Base-by-base conservation (phyloP, 805 yeast genomes). In the Kodamaea nitidulidarum region DNA sequence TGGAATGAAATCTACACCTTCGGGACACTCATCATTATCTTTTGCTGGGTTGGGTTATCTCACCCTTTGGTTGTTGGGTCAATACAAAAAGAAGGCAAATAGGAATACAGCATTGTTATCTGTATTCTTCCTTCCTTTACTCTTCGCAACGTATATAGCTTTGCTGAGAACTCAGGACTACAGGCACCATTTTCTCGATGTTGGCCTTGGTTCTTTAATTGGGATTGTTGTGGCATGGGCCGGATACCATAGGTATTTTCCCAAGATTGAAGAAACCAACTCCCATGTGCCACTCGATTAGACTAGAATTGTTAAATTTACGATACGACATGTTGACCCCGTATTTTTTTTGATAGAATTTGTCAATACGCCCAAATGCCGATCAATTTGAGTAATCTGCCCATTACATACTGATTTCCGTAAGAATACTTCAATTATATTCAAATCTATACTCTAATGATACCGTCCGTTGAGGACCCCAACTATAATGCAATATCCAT, bases 1-100 rank as follows among this genome's bases (percentile, higher is more conserved):
- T 46, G 83, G 82, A 2, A 68, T 74, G 67, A 65, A 76, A 44
- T 67, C 76, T 18, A 71, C 79, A 5, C 83, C 83, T 1, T 72
- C 78, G 6, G 83, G 83, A 16, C 83, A 77, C 48, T 61, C 77
- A 7, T 65, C 78, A 2, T 62, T 70, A 28, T 65, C 80, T n/a
- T 78, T 77, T 51, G 58, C 73, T 11, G 76, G 78, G 1, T 58
- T 76, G 38, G 55, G 64, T 7, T 77, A 59, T 54, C 59, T 77
- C 36, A 47, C 74, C 9, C 52, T 76, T 24, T 76, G 77, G 76
- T 45, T 73, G 3, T 54, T 55, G 26, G 76, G 75, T n/a, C 76
- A 73, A 48, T 56, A 61, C 30, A 42, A 42, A 21, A 45, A 52
- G 21, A 37, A 42, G 28, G 27, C 33, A 15, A 32, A 9, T 7